phyloP scores from a whole-genome alignment of 1,284 basidiomycete species.

The Wallemia hederae region DNA sequence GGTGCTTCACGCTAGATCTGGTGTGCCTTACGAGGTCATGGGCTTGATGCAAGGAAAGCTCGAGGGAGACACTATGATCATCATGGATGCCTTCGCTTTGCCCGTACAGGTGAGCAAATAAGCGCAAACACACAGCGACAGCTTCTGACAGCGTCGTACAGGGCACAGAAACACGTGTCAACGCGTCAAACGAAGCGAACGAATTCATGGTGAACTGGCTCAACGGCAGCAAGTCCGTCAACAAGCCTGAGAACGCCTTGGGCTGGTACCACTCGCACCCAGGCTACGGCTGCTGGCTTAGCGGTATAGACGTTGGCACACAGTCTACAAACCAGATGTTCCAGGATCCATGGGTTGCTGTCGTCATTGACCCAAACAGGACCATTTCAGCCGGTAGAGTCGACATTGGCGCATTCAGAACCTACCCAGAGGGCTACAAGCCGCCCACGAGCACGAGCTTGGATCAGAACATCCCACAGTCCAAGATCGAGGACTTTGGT shows the following conservation, averaged over 20 bases:
- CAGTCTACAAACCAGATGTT: slow-evolving; percentile 82
- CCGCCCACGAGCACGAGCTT: slow-evolving; percentile 37
- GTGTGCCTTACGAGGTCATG: slow-evolving; percentile 96
- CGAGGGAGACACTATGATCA: slow-evolving; percentile 50
- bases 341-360: slow-evolving; percentile 87
- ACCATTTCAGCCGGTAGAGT: slow-evolving; percentile 93
- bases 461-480: slow-evolving; percentile 78
- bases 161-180: slow-evolving; percentile 95
- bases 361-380: slow-evolving; percentile 93
- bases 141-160: slow-evolving; percentile 14
- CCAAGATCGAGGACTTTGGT: slow-evolving; percentile 90
- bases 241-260: slow-evolving; percentile 56
- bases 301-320: slow-evolving; percentile 84
- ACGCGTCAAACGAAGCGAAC: slow-evolving; percentile 80
- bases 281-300: slow-evolving; percentile 89
- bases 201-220: slow-evolving; percentile 97
- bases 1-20: slow-evolving; percentile 87
- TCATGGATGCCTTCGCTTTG: slow-evolving; percentile 86
- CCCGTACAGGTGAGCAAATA: slow-evolving; percentile 32
- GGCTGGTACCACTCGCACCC: slow-evolving; percentile 99
- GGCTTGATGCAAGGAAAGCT: slow-evolving; percentile 96
- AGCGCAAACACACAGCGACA: not conserved
- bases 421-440: slow-evolving; percentile 72
- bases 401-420: slow-evolving; percentile 92
- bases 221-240: slow-evolving; percentile 45